Evolutionary conservation across 495 filamentous ascomycete species (phyloP).

Genomic region (Venustampulla echinocandica): DNA sequence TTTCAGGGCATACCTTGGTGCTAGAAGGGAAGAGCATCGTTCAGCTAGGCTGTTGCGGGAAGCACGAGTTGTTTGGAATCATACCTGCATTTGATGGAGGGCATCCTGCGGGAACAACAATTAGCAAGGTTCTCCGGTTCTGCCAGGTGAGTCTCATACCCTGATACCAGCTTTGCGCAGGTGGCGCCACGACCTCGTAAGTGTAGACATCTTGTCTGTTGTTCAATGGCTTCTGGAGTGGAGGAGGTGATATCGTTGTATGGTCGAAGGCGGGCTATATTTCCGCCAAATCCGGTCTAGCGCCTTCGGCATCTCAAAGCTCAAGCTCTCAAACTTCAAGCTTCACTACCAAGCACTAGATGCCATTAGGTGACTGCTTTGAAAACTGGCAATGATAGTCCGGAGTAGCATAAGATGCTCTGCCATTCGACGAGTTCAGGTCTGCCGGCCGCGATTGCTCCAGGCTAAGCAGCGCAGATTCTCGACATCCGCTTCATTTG

Average conservation of each 20-base stretch:
- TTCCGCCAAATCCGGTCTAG: constrained; percentile 14
- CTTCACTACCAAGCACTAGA: background rate
- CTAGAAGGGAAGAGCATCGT: constrained; percentile 10
- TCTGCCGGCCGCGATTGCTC: constrained; percentile 12
- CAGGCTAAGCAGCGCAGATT: constrained; percentile 18
- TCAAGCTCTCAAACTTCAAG: constrained; percentile 2
- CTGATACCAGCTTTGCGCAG: constrained; percentile 79
- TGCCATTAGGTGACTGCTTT: background rate
- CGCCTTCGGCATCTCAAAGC: background rate
- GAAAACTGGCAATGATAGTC: constrained; percentile 19
- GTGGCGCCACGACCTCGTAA: constrained; percentile 78
- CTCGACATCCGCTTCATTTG: constrained; percentile 30
- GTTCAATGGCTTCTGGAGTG: constrained; percentile 22
- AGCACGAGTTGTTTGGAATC: constrained; percentile 23
- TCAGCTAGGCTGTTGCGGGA: constrained; percentile 7
- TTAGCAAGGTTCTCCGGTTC: constrained; percentile 12
- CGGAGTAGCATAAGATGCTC: constrained; percentile 20
- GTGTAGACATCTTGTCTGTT: constrained; percentile 69
- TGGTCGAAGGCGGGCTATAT: constrained; percentile 9
- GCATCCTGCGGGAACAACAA: constrained; percentile 52
- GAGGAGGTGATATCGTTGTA: constrained; percentile 9
- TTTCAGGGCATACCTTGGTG: constrained; percentile 14
- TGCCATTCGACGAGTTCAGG: constrained; percentile 17
- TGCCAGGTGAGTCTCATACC: constrained; percentile 39
- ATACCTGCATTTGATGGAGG: constrained; percentile 87